Percentiles rank a stretch among this genome's conserved stretches.
phyloP scores from a whole-genome alignment of 345 rosid genomes.

The Eucalyptus erythrocorys region DNA sequence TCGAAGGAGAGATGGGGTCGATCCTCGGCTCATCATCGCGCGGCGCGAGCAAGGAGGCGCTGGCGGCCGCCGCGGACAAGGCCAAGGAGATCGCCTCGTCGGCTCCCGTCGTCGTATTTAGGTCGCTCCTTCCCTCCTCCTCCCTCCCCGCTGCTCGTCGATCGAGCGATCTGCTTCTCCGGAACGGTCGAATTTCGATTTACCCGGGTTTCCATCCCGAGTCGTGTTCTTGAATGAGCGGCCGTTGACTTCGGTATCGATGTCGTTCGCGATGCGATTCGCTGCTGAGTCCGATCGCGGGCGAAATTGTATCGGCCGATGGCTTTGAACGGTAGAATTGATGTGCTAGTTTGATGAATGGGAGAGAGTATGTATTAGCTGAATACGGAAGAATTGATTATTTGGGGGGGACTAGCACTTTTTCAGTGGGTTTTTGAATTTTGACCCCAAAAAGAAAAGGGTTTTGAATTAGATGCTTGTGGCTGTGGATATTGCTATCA shows the following conservation, averaged over 20 bases:
- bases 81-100: constrained; percentile 42
- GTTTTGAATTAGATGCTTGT: too few relatives aligned
- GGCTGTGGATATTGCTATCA: too few relatives aligned
- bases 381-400: too few relatives aligned
- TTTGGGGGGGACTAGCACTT: too few relatives aligned
- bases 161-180: background rate
- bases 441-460: too few relatives aligned
- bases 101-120: constrained; percentile 53
- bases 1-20: background rate
- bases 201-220: too few relatives aligned
- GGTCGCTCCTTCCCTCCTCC: background rate
- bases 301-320: too few relatives aligned
- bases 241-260: background rate
- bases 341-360: background rate
- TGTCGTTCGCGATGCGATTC: background rate
- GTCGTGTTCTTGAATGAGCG: background rate
- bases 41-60: constrained; percentile 31
- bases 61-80: constrained; percentile 24
- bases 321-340: too few relatives aligned
- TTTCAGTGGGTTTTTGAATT: too few relatives aligned
- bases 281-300: accelerated
- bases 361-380: background rate
- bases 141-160: background rate
- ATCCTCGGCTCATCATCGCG: background rate
- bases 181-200: too few relatives aligned